Percentiles rank a stretch among this genome's conserved stretches.
Conservation (phyloP, 2,329 filamentous ascomycete genomes). For the Aspergillus sp. region DNA sequence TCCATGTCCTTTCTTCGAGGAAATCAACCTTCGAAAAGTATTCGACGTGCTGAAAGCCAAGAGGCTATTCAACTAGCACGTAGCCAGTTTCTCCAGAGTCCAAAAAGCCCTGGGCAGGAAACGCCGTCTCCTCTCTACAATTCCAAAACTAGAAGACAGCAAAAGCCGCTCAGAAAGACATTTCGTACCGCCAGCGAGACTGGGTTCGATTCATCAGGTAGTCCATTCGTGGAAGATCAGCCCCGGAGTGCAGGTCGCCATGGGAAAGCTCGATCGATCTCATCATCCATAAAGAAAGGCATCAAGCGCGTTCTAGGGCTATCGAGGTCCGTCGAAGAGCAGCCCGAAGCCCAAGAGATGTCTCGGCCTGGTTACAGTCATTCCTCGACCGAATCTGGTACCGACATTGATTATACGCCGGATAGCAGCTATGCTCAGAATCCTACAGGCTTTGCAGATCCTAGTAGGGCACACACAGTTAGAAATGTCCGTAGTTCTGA, state of each 20-base stretch:
- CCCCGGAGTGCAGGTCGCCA: constrained; percentile 6
- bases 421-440: not conserved
- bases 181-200: constrained; percentile 25
- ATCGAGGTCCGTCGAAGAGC: constrained; percentile 15
- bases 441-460: not conserved
- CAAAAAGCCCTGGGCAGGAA: constrained; percentile 11
- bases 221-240: constrained; percentile 5
- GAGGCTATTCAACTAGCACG: constrained; percentile 39
- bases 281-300: constrained; percentile 37
- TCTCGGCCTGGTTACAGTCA: not conserved
- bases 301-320: constrained; percentile 37
- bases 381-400: not conserved
- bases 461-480: constrained; percentile 14
- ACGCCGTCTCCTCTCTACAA: constrained; percentile 20
- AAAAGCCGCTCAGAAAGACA: constrained; percentile 34
- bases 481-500: constrained; percentile 24
- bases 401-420: constrained; percentile 5
- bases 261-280: constrained; percentile 33
- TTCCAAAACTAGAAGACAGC: constrained; percentile 20
- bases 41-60: constrained; percentile 25
- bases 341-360: not conserved
- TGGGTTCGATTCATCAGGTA: constrained; percentile 8
- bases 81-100: constrained; percentile 31
- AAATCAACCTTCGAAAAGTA: constrained; percentile 11
- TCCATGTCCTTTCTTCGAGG: constrained; percentile 40